These are phyloP conservation scores for Terfezia boudieri DNA, from an alignment of 495 filamentous ascomycete genomes.

Conservation along the genomic window DNA sequence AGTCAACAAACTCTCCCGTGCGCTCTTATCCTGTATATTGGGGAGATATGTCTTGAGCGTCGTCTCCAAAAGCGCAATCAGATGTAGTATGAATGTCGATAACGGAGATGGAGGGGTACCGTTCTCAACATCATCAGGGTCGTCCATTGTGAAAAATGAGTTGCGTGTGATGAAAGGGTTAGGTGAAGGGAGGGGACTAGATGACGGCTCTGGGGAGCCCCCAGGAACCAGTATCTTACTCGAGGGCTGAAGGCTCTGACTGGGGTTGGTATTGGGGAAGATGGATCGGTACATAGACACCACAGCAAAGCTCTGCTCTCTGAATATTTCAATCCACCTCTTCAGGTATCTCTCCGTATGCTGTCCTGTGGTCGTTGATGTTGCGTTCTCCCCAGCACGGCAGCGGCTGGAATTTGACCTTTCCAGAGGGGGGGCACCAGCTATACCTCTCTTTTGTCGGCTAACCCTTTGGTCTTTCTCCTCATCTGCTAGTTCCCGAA, in stretches of 20 bases:
- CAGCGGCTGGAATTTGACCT: constrained; percentile 17
- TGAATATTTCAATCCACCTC: constrained; percentile 90
- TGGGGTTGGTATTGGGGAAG: constrained; percentile 33
- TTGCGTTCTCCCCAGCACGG: constrained; percentile 4
- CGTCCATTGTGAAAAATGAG: neutral
- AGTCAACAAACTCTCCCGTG: constrained; percentile 67
- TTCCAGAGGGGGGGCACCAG: constrained; percentile 6
- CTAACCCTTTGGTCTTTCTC: constrained; percentile 32
- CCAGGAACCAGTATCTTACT: constrained; percentile 18
- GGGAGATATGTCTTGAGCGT: constrained; percentile 63
- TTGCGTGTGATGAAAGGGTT: constrained; percentile 14
- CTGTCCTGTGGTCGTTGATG: constrained; percentile 41
- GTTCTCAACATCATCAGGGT: constrained; percentile 12
- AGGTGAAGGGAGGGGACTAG: constrained; percentile 5
- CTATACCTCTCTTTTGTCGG: constrained; percentile 39
- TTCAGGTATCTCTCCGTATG: constrained; percentile 92
- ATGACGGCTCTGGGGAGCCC: constrained; percentile 19
- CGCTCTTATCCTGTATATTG: constrained; percentile 55
- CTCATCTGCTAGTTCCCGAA: constrained; percentile 76
- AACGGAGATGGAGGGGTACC: constrained; percentile 51
- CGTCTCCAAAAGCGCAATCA: constrained; percentile 60
- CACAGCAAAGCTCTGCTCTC: constrained; percentile 92
- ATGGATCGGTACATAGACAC: constrained; percentile 81
- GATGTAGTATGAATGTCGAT: constrained; percentile 62
- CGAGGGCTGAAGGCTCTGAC: constrained; percentile 2